Conservation (phyloP, 495 filamentous ascomycete genomes). For the Rhizodiscina lignyota region DNA sequence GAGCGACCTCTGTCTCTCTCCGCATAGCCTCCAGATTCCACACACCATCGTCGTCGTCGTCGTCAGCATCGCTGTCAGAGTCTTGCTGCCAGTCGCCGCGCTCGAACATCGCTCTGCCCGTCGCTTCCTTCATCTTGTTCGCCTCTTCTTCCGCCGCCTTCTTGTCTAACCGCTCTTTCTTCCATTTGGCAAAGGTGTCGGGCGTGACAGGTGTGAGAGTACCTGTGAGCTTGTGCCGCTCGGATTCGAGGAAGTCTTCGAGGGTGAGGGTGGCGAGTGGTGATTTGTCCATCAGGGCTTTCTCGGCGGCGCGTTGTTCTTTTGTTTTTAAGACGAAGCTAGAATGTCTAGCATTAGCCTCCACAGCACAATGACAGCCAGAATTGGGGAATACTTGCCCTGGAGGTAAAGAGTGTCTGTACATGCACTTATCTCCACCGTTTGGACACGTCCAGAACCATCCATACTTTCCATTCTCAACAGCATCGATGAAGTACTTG, state of each 20-base stretch:
- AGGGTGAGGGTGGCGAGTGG: slow-evolving; percentile 87
- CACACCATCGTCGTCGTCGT: slow-evolving; percentile 38
- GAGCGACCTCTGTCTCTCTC: slow-evolving; percentile 34
- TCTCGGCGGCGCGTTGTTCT: slow-evolving; percentile 90
- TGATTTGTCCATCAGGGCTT: slow-evolving; percentile 93
- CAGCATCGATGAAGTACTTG: slow-evolving; percentile 96
- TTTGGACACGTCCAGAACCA: slow-evolving; percentile 99
- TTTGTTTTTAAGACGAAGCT: slow-evolving; percentile 96
- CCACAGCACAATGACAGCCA: not conserved
- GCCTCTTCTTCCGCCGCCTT: slow-evolving; percentile 86
- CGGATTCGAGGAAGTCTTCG: slow-evolving; percentile 92
- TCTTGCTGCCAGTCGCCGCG: slow-evolving; percentile 76
- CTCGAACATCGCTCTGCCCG: slow-evolving; percentile 87
- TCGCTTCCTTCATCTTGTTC: slow-evolving; percentile 79
- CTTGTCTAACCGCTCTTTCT: slow-evolving; percentile 84
- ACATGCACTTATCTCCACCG: slow-evolving; percentile 95
- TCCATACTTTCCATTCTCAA: slow-evolving; percentile 96
- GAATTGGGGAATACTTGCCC: slow-evolving; percentile 42
- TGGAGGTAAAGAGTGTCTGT: slow-evolving; percentile 84
- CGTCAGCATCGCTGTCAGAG: slow-evolving; percentile 36
- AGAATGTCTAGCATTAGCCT: not conserved
- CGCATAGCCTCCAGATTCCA: slow-evolving; percentile 65
- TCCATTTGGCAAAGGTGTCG: slow-evolving; percentile 89
- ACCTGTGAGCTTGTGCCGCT: slow-evolving; percentile 84
- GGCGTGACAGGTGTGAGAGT: slow-evolving; percentile 82